phyloP scores from a whole-genome alignment of 805 yeast genomes.

The Wickerhamomyces chambardii region DNA sequence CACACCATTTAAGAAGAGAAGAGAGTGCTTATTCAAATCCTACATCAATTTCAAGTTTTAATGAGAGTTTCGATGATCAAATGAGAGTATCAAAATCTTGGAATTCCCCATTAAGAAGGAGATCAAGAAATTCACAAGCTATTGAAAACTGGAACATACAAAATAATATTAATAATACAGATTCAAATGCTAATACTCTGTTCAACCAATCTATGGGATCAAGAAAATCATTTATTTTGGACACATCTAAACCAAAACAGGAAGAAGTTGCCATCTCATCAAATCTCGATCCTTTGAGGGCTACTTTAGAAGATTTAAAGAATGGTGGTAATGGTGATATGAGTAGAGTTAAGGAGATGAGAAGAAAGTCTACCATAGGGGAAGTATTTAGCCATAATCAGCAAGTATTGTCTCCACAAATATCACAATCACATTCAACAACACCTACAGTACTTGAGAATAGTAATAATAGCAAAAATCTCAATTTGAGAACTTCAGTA shows the following conservation, averaged over 20 bases:
- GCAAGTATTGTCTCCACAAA: too few species aligned
- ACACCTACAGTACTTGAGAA: too few species aligned
- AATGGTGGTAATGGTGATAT: slow-evolving; percentile 33
- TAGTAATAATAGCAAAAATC: too few species aligned
- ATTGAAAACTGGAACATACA: slow-evolving; percentile 2
- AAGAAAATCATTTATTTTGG: slow-evolving; percentile 17
- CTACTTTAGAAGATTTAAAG: slow-evolving; percentile 38
- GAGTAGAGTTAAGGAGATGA: slow-evolving; percentile 26
- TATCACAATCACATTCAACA: too few species aligned
- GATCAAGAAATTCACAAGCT: slow-evolving; percentile 14
- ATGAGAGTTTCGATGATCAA: slow-evolving; percentile 15
- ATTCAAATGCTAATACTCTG: slow-evolving; percentile 1
- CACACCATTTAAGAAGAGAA: slow-evolving; percentile 10
- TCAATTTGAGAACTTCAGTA: slow-evolving; percentile 11
- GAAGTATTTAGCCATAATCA: too few species aligned
- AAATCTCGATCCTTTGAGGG: slow-evolving; percentile 39
- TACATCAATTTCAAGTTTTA: slow-evolving; percentile 18
- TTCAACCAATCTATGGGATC: slow-evolving; percentile 1
- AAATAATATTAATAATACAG: slow-evolving; percentile 4
- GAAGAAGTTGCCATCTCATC: slow-evolving; percentile 7
- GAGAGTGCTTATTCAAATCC: slow-evolving; percentile 18
- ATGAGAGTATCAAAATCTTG: slow-evolving; percentile 16
- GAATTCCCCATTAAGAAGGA: slow-evolving; percentile 21
- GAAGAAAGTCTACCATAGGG: too few species aligned
- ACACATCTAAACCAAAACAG: slow-evolving; percentile 3